Base-by-base conservation (phyloP, 2,329 filamentous ascomycete species). In the Macrophomina tecta region DNA sequence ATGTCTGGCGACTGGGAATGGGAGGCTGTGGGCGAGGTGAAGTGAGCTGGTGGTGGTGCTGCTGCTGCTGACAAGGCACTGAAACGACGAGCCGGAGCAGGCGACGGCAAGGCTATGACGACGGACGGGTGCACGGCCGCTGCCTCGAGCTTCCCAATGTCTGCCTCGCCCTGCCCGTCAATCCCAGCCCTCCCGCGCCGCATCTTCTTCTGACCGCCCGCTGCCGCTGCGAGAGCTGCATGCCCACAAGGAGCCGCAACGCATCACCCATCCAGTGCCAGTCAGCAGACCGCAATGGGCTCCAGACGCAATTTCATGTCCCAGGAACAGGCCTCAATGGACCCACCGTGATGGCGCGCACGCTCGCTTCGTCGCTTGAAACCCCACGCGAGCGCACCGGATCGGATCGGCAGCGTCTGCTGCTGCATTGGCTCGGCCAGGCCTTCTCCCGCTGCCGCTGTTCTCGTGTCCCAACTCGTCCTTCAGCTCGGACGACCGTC, bases 61-160 rank as follows among this genome's bases (percentile, higher is more conserved):
- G 23, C 23, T 23, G 56, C 32, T 58, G 55, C 55, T 48, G 58
- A 49, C 58, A 38, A 11, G 58, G 40, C 42, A 48, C 28, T 61
- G 56, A 61, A 61, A 61, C 58, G 14, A 49, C 32, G 42, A 61
- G 55, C 55, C 32, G 55, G 55, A 32, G 58, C 58, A 30, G 34
- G 40, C 56, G 53, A 58, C 53, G 53, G 53, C 23, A 45, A 45
- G 53, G 36, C 55, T 49, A 62, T 62, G 58, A 62, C 58, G 58
- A 46, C 56, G 23, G 7, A 23, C 32, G 16, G 52, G 56, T 36
- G 56, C 56, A 62, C 58, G 58, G 58, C n/a, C 58, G 56, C 36
- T 38, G 23, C 34, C 34, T 52, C 16, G 28, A 52, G 28, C 49
- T 52, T 14, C 28, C 12, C 49, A 30, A 11, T 8, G 55, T 30